Evolutionary conservation across 2,329 filamentous ascomycete genomes (phyloP), one percentile per base, ranked within the genome.

Genomic region (Alternaria novae-zelandiae): DNA sequence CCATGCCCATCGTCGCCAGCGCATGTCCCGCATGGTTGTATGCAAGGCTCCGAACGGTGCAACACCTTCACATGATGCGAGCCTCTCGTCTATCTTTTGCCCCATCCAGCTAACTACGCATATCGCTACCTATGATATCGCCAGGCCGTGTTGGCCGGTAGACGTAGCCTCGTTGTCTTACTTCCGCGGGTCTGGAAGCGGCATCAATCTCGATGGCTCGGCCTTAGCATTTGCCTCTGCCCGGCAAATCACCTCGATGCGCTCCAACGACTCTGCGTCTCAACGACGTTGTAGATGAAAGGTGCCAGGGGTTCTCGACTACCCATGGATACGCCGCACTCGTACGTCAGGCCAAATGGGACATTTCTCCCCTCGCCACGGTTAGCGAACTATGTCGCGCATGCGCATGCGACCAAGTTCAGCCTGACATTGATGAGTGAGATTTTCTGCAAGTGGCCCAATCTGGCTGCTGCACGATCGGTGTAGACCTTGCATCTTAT

Each of bases 71-170:
- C 46, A 60, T 63, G 61, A 55, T 56, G 59, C 54, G 25, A 67
- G 47, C 46, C 57, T 60, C 44, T 51, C 55, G 63, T 54, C 59
- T 58, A 44, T 69, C 61, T 59, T 49, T 68, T 61, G 59, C 68
- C 58, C 56, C 49, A 65, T 69, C 60, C 13, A 68, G 67, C 61
- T 10, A 43, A 41, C 50, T 59, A 44, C 65, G 68, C 68, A 70
- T 69, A 32, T 61, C 58, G 45, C 54, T 57, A 56, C 53, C 32
- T 41, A 23, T 41, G 28, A 36, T 20, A 51, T 46, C 15, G 54
- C 28, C 49, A 44, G 43, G 28, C 54, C 30, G 30, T 57, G 25
- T 46, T 50, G 60, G 49, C 59, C 28, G 21, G 15, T 45, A 54
- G 55, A 54, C 11, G 20, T 25, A 47, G 49, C 43, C 59, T 59